phyloP scores from a whole-genome alignment of 2,329 filamentous ascomycete genomes.

The Pyrenochaeta sp. region DNA sequence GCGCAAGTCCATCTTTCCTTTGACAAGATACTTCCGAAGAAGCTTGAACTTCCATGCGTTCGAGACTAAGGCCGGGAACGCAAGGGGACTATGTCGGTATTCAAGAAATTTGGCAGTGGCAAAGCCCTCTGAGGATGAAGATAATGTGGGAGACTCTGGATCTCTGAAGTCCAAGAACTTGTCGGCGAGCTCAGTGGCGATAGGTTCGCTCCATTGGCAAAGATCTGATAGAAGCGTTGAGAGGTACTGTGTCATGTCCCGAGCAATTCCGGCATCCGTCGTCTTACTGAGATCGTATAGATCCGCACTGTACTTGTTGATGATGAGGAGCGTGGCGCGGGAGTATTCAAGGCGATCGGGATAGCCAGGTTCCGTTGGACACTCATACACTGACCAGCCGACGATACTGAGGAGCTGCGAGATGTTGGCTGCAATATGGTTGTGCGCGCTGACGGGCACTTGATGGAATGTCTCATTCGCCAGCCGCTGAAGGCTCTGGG shows the following conservation, averaged over 20 bases:
- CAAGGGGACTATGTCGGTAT: constrained; percentile 36
- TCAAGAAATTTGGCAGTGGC: constrained; percentile 7
- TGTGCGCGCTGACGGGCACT: constrained; percentile 20
- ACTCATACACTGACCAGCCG: constrained; percentile 30
- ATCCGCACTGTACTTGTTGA: constrained; percentile 37
- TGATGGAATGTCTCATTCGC: constrained; percentile 29
- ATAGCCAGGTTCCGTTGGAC: constrained; percentile 8
- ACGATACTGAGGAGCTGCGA: constrained; percentile 28
- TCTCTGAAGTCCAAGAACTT: constrained; percentile 33
- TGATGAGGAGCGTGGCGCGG: constrained; percentile 29
- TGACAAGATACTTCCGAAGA: constrained; percentile 76
- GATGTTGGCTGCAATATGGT: constrained; percentile 21
- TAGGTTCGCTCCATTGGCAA: constrained; percentile 34
- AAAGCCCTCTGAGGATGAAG: constrained; percentile 11
- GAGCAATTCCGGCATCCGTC: constrained; percentile 30
- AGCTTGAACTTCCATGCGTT: constrained; percentile 74
- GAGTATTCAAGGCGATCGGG: constrained; percentile 28
- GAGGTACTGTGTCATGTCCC: constrained; percentile 34
- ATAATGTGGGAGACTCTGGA: constrained; percentile 29
- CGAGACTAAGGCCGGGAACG: constrained; percentile 60
- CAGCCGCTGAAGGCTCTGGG: constrained; percentile 33
- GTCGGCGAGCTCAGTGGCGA: constrained; percentile 32
- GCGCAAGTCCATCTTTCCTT: constrained; percentile 88
- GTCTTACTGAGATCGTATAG: constrained; percentile 37
- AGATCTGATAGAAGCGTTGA: constrained; percentile 31